Percentiles rank a stretch among this genome's conserved stretches.
phyloP scores from a whole-genome alignment of 805 yeast species.

The Suhomyces emberorum region DNA sequence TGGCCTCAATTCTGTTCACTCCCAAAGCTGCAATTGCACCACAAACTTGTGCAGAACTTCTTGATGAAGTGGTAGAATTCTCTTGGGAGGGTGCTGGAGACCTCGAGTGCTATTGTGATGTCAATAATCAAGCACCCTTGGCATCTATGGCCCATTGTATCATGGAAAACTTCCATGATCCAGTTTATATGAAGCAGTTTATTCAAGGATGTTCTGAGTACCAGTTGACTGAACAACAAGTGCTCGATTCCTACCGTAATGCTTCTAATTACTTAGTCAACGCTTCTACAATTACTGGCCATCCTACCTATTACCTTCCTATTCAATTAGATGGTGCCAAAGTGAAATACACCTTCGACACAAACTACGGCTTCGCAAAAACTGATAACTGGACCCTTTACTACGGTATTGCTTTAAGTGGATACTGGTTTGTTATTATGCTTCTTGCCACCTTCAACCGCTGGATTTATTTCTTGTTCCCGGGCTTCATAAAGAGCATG shows the following conservation, averaged over 20 bases:
- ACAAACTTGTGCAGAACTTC: not conserved
- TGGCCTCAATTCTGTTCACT: not conserved
- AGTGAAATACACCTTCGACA: constrained; percentile 8
- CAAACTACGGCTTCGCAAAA: constrained; percentile 11
- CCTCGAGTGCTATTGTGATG: not conserved
- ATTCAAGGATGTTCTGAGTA: not conserved
- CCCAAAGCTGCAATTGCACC: not conserved
- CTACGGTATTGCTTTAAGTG: constrained; percentile 33
- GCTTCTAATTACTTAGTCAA: constrained; percentile 38
- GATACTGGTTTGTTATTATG: constrained; percentile 40
- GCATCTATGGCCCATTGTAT: constrained; percentile 9
- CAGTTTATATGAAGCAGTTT: not conserved
- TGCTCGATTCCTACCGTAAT: constrained; percentile 33
- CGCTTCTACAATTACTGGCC: constrained; percentile 1
- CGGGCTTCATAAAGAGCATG: constrained; percentile 13
- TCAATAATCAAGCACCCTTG: constrained; percentile 6
- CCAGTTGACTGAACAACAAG: constrained; percentile 29
- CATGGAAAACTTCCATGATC: not conserved
- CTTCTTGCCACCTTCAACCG: constrained; percentile 26
- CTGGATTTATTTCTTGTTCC: constrained; percentile 23
- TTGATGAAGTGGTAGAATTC: not conserved
- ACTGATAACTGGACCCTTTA: constrained; percentile 21
- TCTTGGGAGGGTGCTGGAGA: not conserved
- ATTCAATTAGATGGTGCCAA: not conserved
- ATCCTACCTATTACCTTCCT: not conserved